Base-by-base conservation (phyloP, 1,139 yeast species). In the Pichia sp. region DNA sequence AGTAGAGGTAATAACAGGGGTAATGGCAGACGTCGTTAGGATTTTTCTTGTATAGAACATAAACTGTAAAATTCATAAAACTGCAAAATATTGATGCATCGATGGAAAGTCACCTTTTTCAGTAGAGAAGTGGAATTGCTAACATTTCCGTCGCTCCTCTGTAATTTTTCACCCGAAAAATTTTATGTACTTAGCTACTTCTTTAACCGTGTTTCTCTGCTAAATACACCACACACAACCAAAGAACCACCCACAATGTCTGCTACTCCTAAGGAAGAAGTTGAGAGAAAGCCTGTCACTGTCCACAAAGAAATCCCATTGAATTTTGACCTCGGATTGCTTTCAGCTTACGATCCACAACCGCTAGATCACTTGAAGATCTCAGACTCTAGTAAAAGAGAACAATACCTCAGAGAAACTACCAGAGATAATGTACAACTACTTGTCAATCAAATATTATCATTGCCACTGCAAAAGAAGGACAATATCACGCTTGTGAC, bases 341-440 rank as follows among this genome's bases (percentile, higher is more conserved):
- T 88, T 46, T 77, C 95, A 9, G 85, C 84, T 3, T 87, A 84
- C 57, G 96, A 87, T 57, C 70, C 85, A 30, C 79, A 86, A 57
- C 96, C 96, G 9, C 65, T 86, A 47, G 86, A 81, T 45, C 69
- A 69, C 36, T 66, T 66, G 19, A 69, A 74, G 49, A 61, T 80
- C 37, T 62, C 71, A 33, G 63, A 67, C 33, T 68, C 68, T 23
- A 58, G 62, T 18, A 67, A 71, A 38, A 73, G 74, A 52, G 96
- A 88, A 58, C 70, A 66, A 35, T 73, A 80, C 46, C 64, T 91
- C 45, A 66, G 70, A 35, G 64, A 74, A 3, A 67, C 76, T n/a
- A 77, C 96, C 29, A 77, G 98, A 64, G 98, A 88, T 56, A 91
- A 91, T 59, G 85, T 84, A 14, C 98, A 91, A 64, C 70, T 91